Percentiles rank a stretch among this genome's conserved stretches.
phyloP scores from a whole-genome alignment of 192 early-diverging fungal genomes.

The Rhizoclosmatium globosum region DNA sequence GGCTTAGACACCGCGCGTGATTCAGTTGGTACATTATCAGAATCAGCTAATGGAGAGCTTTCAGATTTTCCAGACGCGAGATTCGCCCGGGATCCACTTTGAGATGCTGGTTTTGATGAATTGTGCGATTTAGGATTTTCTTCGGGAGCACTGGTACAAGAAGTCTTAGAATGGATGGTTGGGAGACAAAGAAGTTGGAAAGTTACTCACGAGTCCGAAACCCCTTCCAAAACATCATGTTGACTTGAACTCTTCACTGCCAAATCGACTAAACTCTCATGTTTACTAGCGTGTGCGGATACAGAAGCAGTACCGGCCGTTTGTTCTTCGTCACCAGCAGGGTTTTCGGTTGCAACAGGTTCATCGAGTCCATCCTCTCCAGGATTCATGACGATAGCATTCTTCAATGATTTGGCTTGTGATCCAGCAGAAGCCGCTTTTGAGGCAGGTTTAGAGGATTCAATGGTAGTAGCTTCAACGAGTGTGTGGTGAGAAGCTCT shows the following conservation, averaged over 20 bases:
- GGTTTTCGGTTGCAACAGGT: not conserved
- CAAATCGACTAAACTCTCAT: slow-evolving; percentile 6
- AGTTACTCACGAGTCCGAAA: not conserved
- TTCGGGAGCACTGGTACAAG: not conserved
- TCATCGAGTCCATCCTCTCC: not conserved
- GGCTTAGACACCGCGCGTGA: not conserved
- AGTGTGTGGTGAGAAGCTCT: slow-evolving; percentile 1
- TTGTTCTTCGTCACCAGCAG: not conserved
- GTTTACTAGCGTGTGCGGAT: not conserved
- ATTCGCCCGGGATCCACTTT: not conserved
- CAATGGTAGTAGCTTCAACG: not conserved
- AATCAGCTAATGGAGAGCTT: not conserved
- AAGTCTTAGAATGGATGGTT: not conserved
- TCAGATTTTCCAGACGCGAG: not conserved
- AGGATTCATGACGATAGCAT: not conserved
- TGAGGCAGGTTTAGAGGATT: slow-evolving; percentile 11
- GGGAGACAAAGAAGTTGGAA: too few species aligned
- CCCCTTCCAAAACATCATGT: not conserved
- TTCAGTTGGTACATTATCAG: not conserved
- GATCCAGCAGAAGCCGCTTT: slow-evolving; percentile 2
- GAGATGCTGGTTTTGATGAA: not conserved
- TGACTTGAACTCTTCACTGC: not conserved
- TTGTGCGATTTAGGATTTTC: not conserved
- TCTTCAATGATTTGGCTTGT: not conserved
- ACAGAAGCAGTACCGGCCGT: not conserved